phyloP scores from a whole-genome alignment of 352 stramenopile genomes.

The Pythium utonaiense region DNA sequence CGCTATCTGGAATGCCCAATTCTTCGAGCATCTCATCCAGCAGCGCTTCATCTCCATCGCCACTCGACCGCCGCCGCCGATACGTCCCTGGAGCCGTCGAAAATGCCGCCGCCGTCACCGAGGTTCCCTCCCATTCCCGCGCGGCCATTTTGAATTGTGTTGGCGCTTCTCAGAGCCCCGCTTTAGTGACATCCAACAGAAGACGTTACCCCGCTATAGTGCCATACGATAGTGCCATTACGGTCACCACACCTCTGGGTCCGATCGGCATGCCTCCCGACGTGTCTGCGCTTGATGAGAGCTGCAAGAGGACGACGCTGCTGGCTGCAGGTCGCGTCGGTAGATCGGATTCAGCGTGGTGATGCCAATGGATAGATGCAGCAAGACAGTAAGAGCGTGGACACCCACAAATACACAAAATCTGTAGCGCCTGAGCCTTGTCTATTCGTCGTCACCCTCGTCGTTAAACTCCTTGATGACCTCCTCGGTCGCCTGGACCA shows the following conservation, averaged over 20 bases:
- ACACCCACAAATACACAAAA: background rate
- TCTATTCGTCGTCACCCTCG: constrained; percentile 29
- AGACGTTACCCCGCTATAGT: background rate
- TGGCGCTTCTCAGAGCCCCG: background rate
- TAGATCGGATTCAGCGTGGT: too few relatives aligned
- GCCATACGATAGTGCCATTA: background rate
- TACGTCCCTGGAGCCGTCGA: background rate
- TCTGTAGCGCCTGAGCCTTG: background rate
- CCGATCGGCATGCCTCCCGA: too few relatives aligned
- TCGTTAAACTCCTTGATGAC: constrained; percentile 75
- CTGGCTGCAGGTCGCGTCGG: too few relatives aligned
- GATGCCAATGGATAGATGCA: background rate
- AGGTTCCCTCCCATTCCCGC: background rate
- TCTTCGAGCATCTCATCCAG: constrained; percentile 22
- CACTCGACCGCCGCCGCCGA: constrained; percentile 1
- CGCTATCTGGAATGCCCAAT: constrained; percentile 20
- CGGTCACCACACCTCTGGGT: too few relatives aligned
- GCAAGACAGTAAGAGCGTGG: background rate
- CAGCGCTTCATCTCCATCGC: constrained; percentile 8
- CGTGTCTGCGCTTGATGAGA: too few relatives aligned
- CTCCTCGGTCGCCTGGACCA: constrained; percentile 75
- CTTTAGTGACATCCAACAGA: background rate
- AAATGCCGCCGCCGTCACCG: constrained; percentile 2
- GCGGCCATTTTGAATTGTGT: background rate
- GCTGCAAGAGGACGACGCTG: too few relatives aligned